Base-by-base conservation (phyloP, 2,329 filamentous ascomycete genomes). In the Madurella mycetomatis region DNA sequence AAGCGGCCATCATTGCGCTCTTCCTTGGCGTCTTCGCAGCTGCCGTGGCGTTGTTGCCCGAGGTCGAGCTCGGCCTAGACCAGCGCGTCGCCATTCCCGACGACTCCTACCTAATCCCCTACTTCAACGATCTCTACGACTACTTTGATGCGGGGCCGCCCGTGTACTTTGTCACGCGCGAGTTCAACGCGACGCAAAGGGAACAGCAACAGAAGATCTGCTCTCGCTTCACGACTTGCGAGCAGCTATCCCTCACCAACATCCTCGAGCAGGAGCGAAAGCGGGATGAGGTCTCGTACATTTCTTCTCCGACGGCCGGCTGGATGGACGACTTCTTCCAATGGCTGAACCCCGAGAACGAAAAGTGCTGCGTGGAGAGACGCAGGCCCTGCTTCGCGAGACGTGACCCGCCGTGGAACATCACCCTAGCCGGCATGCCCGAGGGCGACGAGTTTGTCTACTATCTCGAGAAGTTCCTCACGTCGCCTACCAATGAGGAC, bases 321-420 rank as follows among this genome's bases (percentile, higher is more conserved):
- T 99, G 94, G 94, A 82, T 99, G 16, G 94, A 99, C 61, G 94
- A 99, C 67, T 97, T 90, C 73, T 90, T 97, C 72, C 81, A 90
- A 56, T 99, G 94, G 92, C 76, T 97, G n/a, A 95, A 97, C 63
- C 94, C 94, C 0, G 81, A 84, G 49, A 81, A 90, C 42, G 87
- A 91, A 43, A 74, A 80, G 47, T 85, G 80, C 73, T 96, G 89
- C 64, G 78, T 88, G 39, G 85, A 92, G 56, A 67, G 83, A 47
- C 82, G 82, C 44, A 76, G 84, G 62, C 77, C 86, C 1, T 99
- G 94, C 72, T 96, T 99, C 66, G 83, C 82, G 25, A 77, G 85
- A 58, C 85, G 92, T 41, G 72, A 85, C 17, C 90, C 90, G 1
- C 76, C 86, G 0, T 99, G 92, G 92, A 96, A 96, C 65, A 87